A percentile compares a stretch with the other conserved stretches of the same genome.
Evolutionary conservation across 805 yeast genomes (phyloP).

Genomic region (Pichia nanzhaoensis): DNA sequence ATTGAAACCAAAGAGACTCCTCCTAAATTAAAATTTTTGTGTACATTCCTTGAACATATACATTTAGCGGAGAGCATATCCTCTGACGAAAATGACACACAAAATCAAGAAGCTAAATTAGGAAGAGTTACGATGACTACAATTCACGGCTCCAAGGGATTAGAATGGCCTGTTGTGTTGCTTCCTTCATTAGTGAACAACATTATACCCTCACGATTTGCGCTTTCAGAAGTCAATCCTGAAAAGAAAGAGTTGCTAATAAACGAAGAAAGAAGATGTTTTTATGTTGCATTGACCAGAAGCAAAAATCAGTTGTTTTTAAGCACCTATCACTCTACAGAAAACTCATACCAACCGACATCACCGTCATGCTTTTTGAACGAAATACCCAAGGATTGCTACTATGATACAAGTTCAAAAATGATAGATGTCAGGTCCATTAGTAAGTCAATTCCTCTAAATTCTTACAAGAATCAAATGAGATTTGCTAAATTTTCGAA

Average conservation of each 20-base stretch:
- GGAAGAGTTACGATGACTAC: slow-evolving; percentile 52
- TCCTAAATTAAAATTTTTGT: slow-evolving; percentile 18
- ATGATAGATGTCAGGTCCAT: not conserved
- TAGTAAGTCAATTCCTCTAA: not conserved
- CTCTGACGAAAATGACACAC: slow-evolving; percentile 5
- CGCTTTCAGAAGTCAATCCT: slow-evolving; percentile 27
- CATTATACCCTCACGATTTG: slow-evolving; percentile 53
- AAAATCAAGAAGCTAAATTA: not conserved
- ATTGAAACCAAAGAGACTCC: slow-evolving; percentile 1
- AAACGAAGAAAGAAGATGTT: slow-evolving; percentile 76
- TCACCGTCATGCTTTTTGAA: slow-evolving; percentile 4
- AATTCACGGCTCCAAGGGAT: slow-evolving; percentile 87
- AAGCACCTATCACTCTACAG: slow-evolving; percentile 15
- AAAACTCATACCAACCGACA: not conserved
- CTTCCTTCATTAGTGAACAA: slow-evolving; percentile 68
- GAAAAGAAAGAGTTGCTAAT: slow-evolving; percentile 24
- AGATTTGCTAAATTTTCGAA: not conserved
- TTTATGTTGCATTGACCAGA: slow-evolving; percentile 85
- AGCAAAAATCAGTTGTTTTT: slow-evolving; percentile 44
- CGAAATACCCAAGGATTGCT: not conserved
- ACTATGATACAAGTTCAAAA: not conserved
- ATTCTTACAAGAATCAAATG: not conserved
- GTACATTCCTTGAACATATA: slow-evolving; percentile 29
- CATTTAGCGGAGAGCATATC: slow-evolving; percentile 23
- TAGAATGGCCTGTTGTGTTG: slow-evolving; percentile 93